Evolutionary conservation across 768 basidiomycete genomes (phyloP).

Genomic region (Filobasidium floriforme): DNA sequence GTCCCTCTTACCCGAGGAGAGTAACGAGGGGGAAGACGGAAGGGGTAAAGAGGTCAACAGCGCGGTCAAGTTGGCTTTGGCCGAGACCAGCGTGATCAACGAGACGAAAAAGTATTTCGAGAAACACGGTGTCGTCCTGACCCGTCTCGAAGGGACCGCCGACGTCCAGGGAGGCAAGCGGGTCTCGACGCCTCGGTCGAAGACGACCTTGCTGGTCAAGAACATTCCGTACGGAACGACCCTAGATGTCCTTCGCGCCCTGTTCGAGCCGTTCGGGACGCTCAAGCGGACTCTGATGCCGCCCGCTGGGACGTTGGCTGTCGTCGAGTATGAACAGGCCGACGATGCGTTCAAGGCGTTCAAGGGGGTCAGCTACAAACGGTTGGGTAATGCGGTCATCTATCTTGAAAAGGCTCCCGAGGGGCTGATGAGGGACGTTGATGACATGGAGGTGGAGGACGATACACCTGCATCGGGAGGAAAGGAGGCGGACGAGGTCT

Average conservation of each 20-base stretch:
- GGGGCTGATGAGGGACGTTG: constrained; percentile 63
- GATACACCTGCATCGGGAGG: not conserved
- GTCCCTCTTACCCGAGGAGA: constrained; percentile 48
- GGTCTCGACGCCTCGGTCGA: constrained; percentile 51
- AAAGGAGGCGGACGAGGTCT: constrained; percentile 6
- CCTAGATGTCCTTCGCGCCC: constrained; percentile 61
- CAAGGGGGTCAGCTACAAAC: constrained; percentile 72
- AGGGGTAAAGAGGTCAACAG: constrained; percentile 43
- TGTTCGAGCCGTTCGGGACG: constrained; percentile 70
- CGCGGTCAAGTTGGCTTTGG: constrained; percentile 89
- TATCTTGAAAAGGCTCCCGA: constrained; percentile 89
- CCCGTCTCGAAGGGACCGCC: constrained; percentile 20
- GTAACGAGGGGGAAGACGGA: constrained; percentile 39
- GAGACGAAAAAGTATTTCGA: constrained; percentile 90
- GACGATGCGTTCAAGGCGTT: constrained; percentile 69
- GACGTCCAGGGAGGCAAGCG: constrained; percentile 24
- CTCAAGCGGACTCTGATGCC: constrained; percentile 70
- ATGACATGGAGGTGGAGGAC: constrained; percentile 12
- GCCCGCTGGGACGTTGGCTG: constrained; percentile 84
- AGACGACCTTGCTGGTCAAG: constrained; percentile 82
- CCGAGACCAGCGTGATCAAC: constrained; percentile 90
- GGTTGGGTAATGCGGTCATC: constrained; percentile 78
- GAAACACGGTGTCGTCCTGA: constrained; percentile 27
- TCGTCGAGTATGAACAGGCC: constrained; percentile 72
- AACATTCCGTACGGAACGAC: constrained; percentile 92